Evolutionary conservation across 345 rosid species (phyloP).

Genomic region (Aurinia saxatilis): DNA sequence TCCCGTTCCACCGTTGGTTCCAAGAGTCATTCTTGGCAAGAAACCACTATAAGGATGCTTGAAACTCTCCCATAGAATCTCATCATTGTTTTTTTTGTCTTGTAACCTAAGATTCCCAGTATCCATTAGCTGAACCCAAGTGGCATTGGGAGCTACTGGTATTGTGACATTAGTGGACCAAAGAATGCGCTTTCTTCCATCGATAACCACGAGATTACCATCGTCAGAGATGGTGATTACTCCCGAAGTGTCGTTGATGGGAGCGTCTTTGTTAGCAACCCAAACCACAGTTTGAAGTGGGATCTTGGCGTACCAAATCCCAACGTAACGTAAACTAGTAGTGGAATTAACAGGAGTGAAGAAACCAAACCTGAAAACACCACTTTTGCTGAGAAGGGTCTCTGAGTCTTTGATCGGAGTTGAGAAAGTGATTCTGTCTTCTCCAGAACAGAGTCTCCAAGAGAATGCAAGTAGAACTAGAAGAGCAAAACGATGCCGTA

Average conservation of each 20-base stretch:
- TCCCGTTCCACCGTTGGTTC: neutral
- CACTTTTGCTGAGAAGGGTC: slow-evolving; percentile 26
- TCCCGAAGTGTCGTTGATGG: slow-evolving; percentile 40
- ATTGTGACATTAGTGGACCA: slow-evolving; percentile 53
- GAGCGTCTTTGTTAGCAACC: slow-evolving; percentile 52
- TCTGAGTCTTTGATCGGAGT: slow-evolving; percentile 34
- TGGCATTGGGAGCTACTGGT: slow-evolving; percentile 10
- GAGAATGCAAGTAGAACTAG: slow-evolving; percentile 9
- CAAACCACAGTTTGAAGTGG: slow-evolving; percentile 30
- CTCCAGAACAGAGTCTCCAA: slow-evolving; percentile 9
- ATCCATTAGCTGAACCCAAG: slow-evolving; percentile 37
- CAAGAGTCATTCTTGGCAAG: neutral
- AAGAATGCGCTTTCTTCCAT: slow-evolving; percentile 27
- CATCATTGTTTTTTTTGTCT: slow-evolving; percentile 20
- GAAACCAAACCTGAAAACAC: slow-evolving; percentile 45
- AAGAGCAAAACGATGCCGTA: neutral
- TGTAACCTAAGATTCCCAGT: slow-evolving; percentile 46
- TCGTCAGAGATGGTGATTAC: slow-evolving; percentile 29
- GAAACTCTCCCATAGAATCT: slow-evolving; percentile 54
- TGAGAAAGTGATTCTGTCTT: slow-evolving; percentile 29
- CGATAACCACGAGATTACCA: slow-evolving; percentile 43
- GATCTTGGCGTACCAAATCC: slow-evolving; percentile 42
- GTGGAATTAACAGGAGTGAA: slow-evolving; percentile 42
- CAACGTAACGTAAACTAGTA: slow-evolving; percentile 35
- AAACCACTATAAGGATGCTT: slow-evolving; percentile 21